Evolutionary conservation across 805 yeast species (phyloP).

Genomic region (Saccharomycopsis babjevae): DNA sequence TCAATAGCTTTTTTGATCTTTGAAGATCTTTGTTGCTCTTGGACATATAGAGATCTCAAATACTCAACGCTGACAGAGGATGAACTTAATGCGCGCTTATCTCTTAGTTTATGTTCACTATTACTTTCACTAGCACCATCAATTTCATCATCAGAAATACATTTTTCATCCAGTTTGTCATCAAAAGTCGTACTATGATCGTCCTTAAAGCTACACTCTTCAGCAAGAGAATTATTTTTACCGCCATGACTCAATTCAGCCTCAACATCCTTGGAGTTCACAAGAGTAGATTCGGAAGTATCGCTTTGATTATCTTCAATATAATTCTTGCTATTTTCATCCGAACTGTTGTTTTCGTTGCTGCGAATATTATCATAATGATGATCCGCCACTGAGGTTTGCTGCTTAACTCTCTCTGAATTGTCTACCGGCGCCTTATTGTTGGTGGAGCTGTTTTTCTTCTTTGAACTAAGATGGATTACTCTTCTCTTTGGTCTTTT

Average conservation of each 20-base stretch:
- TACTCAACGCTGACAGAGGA: slow-evolving; percentile 17
- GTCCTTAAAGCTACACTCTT: not conserved
- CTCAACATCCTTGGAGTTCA: not conserved
- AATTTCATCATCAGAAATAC: slow-evolving; percentile 1
- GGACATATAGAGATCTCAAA: slow-evolving; percentile 7
- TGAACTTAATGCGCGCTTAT: slow-evolving; percentile 16
- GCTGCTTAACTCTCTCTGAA: not conserved
- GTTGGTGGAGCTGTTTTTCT: not conserved
- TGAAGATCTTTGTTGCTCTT: not conserved
- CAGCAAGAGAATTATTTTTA: not conserved
- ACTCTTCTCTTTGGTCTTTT: slow-evolving; percentile 25
- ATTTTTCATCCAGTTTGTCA: not conserved
- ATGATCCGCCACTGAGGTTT: not conserved
- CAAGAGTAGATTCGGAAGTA: not conserved
- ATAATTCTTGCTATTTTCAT: not conserved
- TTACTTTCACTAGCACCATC: not conserved
- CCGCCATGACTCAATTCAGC: not conserved
- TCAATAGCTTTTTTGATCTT: not conserved
- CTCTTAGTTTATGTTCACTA: slow-evolving; percentile 6
- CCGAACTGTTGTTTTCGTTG: not conserved
- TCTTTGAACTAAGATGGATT: slow-evolving; percentile 18
- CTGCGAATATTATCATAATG: not conserved
- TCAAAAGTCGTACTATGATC: not conserved
- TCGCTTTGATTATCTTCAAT: not conserved
- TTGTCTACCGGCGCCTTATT: not conserved